Evolutionary conservation across 1,139 yeast species (phyloP).

Genomic region (Hemisphaericaspora xylanilytica): DNA sequence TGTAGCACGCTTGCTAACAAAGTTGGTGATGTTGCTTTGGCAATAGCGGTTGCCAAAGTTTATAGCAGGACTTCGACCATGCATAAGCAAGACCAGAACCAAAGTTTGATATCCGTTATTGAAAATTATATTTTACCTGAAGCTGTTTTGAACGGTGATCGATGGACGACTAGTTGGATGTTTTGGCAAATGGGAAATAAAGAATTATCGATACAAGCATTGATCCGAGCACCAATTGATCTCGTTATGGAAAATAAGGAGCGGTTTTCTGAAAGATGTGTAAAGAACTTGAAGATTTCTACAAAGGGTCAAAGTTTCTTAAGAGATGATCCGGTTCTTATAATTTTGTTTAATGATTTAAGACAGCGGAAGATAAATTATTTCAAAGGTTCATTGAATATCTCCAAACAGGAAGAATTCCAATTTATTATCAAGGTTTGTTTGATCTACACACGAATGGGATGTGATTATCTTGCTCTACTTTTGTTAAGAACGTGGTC

Average conservation of each 20-base stretch:
- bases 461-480: slow-evolving; percentile 78
- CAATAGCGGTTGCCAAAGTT: slow-evolving; percentile 76
- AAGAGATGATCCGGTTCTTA: slow-evolving; percentile 79
- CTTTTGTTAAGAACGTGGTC: slow-evolving; percentile 67
- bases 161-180: slow-evolving; percentile 84
- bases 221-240: slow-evolving; percentile 55
- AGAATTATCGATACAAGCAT: slow-evolving; percentile 59
- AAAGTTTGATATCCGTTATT: slow-evolving; percentile 48
- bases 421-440: slow-evolving; percentile 61
- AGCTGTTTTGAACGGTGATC: slow-evolving; percentile 62
- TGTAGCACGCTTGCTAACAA: slow-evolving; percentile 70
- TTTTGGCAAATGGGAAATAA: slow-evolving; percentile 63
- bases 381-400: slow-evolving; percentile 45
- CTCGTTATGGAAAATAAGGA: slow-evolving; percentile 28
- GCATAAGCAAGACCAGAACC: slow-evolving; percentile 8
- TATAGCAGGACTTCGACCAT: slow-evolving; percentile 36
- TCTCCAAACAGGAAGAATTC: slow-evolving; percentile 54
- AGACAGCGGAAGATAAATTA: slow-evolving; percentile 50
- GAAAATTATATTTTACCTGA: slow-evolving; percentile 53
- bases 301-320: slow-evolving; percentile 46
- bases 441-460: slow-evolving; percentile 78
- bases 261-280: slow-evolving; percentile 20
- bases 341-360: slow-evolving; percentile 61
- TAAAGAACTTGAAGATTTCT: slow-evolving; percentile 17
- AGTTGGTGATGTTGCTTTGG: slow-evolving; percentile 65